phyloP scores from a whole-genome alignment of 2,329 filamentous ascomycete species.

The Clonostachys sp. region DNA sequence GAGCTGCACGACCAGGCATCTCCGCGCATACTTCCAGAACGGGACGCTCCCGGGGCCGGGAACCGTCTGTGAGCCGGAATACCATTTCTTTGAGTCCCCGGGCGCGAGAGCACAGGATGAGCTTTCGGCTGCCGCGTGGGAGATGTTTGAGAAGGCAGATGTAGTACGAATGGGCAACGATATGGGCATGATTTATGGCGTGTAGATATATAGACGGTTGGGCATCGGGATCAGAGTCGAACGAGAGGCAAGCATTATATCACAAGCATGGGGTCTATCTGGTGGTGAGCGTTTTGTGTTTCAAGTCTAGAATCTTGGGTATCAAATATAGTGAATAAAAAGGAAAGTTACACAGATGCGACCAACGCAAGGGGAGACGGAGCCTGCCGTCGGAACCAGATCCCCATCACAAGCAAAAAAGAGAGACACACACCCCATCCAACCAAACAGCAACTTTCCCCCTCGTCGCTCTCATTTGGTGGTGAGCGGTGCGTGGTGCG shows the following conservation, averaged over 20 bases:
- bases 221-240: too few relatives aligned
- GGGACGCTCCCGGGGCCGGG: slow-evolving; percentile 36
- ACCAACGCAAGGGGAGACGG: too few relatives aligned
- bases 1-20: slow-evolving; percentile 32
- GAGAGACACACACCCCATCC: not conserved
- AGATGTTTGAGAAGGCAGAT: not conserved
- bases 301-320: too few relatives aligned
- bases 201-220: too few relatives aligned
- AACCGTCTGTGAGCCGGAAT: slow-evolving; percentile 40
- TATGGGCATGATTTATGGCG: too few relatives aligned
- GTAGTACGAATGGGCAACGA: too few relatives aligned
- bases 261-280: slow-evolving; percentile 1
- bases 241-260: not conserved
- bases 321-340: not conserved
- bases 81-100: slow-evolving; percentile 32
- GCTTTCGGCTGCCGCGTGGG: not conserved
- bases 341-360: not conserved
- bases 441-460: not conserved
- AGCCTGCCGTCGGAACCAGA: too few relatives aligned
- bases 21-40: slow-evolving; percentile 38
- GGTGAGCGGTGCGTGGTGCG: slow-evolving; percentile 24
- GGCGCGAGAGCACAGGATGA: not conserved
- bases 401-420: too few relatives aligned
- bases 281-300: not conserved
- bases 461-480: not conserved